phyloP scores from a whole-genome alignment of 768 basidiomycete genomes.

The Leucocoprinus birnbaumii region DNA sequence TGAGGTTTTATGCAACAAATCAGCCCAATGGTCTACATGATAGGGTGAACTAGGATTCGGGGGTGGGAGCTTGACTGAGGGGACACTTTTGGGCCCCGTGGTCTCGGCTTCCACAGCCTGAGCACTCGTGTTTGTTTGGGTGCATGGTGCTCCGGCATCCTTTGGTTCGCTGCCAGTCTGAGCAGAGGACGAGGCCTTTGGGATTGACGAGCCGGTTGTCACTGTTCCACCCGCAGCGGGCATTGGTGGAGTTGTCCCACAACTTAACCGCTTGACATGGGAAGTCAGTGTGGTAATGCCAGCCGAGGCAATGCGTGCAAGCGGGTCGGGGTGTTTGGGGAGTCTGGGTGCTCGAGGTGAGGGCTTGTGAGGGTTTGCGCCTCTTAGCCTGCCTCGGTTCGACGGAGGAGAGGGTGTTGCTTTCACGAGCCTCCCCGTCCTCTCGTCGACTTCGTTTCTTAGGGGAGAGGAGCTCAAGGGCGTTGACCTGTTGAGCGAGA shows the following conservation, averaged over 20 bases:
- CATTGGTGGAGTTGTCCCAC: not conserved
- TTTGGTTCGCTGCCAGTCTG: constrained; percentile 25
- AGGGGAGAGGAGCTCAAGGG: no score
- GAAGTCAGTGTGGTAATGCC: not conserved
- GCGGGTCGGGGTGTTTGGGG: not conserved
- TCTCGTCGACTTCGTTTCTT: not conserved
- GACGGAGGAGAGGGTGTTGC: not conserved
- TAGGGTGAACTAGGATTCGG: no score
- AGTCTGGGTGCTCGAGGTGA: not conserved
- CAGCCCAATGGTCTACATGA: no score
- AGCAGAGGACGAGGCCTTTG: constrained; percentile 25
- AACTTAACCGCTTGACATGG: not conserved
- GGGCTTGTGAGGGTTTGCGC: not conserved
- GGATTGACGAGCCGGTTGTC: constrained; percentile 1
- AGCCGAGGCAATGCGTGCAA: not conserved
- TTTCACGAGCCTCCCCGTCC: not conserved
- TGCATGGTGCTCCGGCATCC: no score
- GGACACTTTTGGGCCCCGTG: no score
- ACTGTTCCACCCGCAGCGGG: not conserved
- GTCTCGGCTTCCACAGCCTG: no score
- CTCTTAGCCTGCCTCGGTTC: not conserved
- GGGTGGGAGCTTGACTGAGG: no score
- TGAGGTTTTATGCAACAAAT: no score
- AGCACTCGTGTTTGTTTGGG: no score
- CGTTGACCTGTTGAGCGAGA: no score